phyloP scores from a whole-genome alignment of 306 rosid genomes.

The Prunus campanulata region DNA sequence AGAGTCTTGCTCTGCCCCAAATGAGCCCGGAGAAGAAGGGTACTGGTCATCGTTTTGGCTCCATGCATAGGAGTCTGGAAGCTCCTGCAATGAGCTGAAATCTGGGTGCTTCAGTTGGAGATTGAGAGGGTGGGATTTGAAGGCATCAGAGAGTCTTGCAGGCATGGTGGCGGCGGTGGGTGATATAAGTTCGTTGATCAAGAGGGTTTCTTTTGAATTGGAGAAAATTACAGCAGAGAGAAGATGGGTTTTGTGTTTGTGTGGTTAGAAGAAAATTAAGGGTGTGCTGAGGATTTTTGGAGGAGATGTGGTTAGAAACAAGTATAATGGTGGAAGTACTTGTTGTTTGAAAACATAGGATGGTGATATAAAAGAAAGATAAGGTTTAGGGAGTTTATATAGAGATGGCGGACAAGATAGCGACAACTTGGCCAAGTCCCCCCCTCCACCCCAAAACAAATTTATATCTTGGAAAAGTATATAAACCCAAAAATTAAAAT shows the following conservation, averaged over 20 bases:
- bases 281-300: neutral
- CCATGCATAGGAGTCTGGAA: slow-evolving; percentile 88
- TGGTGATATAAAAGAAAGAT: slow-evolving; percentile 30
- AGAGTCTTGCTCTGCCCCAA: neutral
- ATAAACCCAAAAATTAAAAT: neutral
- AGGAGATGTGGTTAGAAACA: neutral
- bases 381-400: slow-evolving; percentile 47
- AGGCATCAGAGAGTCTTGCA: slow-evolving; percentile 62
- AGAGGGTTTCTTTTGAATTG: neutral
- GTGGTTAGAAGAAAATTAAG: neutral
- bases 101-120: slow-evolving; percentile 59
- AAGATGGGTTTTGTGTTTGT: neutral
- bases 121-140: slow-evolving; percentile 53
- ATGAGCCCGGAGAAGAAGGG: slow-evolving; percentile 5
- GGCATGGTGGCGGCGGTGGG: slow-evolving; percentile 44
- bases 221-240: neutral
- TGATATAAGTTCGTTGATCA: neutral
- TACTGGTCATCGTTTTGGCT: slow-evolving; percentile 16
- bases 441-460: slow-evolving; percentile 8
- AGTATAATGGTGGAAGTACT: neutral
- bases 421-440: slow-evolving; percentile 42
- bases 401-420: slow-evolving; percentile 43
- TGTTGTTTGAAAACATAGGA: slow-evolving; percentile 28
- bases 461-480: neutral
- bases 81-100: slow-evolving; percentile 56